These are phyloP conservation scores for Trypanosoma vivax DNA, from an alignment of 208 protist species.

Conservation along the genomic window DNA sequence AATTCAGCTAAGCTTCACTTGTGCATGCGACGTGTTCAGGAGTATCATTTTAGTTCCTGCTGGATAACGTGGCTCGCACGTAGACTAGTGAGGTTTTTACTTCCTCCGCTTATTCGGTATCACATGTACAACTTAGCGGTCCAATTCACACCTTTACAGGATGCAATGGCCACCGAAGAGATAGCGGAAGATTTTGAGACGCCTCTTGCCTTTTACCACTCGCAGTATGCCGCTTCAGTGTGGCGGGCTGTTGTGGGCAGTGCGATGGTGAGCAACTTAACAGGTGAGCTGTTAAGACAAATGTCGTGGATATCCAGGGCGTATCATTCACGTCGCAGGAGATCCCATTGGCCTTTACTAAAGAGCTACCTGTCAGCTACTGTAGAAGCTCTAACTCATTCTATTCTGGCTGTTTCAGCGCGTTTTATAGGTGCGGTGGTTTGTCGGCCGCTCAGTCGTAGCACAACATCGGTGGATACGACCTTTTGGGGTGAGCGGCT, in stretches of 20 bases:
- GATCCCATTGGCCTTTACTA: constrained; percentile 52
- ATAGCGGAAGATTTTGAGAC: constrained; percentile 18
- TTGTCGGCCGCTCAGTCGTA: constrained; percentile 16
- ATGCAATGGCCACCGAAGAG: not conserved
- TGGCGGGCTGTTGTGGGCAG: constrained; percentile 33
- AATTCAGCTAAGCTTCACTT: constrained; percentile 52
- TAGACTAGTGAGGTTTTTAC: constrained; percentile 15
- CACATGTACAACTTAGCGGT: constrained; percentile 10
- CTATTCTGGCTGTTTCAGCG: too few relatives aligned
- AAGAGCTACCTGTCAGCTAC: constrained; percentile 36
- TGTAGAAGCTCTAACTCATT: too few relatives aligned
- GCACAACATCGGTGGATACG: constrained; percentile 26
- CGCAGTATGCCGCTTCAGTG: constrained; percentile 30
- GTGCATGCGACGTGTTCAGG: constrained; percentile 39
- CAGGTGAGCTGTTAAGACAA: constrained; percentile 34
- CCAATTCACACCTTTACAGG: not conserved
- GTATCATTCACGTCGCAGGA: constrained; percentile 18
- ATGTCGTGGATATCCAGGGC: constrained; percentile 29
- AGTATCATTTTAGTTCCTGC: constrained; percentile 49
- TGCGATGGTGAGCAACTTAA: constrained; percentile 35
- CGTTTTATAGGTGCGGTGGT: constrained; percentile 32
- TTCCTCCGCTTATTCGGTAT: constrained; percentile 25
- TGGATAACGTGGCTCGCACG: constrained; percentile 41
- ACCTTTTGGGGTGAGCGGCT: constrained; percentile 56
- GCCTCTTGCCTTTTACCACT: constrained; percentile 40